A percentile compares a stretch with the other conserved stretches of the same genome.
Conservation (phyloP, 257 asterid genomes). For the Echium plantagineum region DNA sequence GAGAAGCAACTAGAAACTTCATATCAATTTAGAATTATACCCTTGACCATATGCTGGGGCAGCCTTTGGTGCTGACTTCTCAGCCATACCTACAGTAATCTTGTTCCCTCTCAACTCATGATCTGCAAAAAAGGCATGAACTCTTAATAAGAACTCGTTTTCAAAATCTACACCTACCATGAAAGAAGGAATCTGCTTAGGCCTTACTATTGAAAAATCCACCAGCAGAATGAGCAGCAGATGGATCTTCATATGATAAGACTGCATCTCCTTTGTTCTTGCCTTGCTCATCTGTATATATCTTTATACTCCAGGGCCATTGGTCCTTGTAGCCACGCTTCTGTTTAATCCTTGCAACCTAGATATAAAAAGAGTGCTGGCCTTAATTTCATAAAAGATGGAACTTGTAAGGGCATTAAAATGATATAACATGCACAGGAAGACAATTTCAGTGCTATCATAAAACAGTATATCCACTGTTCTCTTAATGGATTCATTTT, state of each 20-base stretch:
- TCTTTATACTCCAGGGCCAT: constrained; percentile 98
- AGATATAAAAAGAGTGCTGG: constrained; percentile 4
- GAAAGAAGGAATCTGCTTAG: constrained; percentile 4
- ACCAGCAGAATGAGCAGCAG: constrained; percentile 98
- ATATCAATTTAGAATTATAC: constrained; percentile 24
- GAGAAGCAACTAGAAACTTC: not conserved
- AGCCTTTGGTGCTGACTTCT: constrained; percentile 87
- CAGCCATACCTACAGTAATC: constrained; percentile 90
- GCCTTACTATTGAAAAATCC: constrained; percentile 81
- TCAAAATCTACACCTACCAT: constrained; percentile 1
- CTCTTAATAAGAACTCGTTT: not conserved
- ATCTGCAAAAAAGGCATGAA: constrained; percentile 26
- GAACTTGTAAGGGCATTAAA: not conserved
- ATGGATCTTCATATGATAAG: constrained; percentile 94
- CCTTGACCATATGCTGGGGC: constrained; percentile 67
- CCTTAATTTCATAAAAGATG: not conserved
- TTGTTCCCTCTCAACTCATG: constrained; percentile 76
- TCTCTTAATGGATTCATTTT: not conserved
- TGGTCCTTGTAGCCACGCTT: constrained; percentile 98
- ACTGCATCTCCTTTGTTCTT: constrained; percentile 96
- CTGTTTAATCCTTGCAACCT: constrained; percentile 98
- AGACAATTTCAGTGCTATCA: not conserved
- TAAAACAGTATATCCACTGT: not conserved
- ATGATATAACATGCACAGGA: not conserved
- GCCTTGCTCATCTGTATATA: constrained; percentile 92